Evolutionary conservation across 345 rosid genomes (phyloP).

Genomic region (Eutrema yunnanense): DNA sequence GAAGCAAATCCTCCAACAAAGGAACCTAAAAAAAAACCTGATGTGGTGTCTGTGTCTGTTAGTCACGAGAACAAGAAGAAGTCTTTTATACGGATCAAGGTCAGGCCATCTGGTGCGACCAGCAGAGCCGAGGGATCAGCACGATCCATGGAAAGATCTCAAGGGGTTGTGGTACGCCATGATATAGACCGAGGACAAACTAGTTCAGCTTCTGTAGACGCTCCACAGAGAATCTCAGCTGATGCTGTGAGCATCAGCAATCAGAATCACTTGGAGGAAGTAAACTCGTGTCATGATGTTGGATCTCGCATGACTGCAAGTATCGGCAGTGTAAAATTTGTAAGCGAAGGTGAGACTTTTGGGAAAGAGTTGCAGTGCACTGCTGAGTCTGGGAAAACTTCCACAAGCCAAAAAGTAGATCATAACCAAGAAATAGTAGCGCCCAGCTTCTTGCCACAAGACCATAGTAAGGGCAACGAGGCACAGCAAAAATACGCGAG

Average conservation of each 20-base stretch:
- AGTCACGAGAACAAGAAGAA: slow-evolving; percentile 50
- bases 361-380: slow-evolving; percentile 96
- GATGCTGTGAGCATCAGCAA: slow-evolving; percentile 70
- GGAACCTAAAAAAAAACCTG: slow-evolving; percentile 25
- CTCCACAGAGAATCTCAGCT: slow-evolving; percentile 67
- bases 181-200: slow-evolving; percentile 48
- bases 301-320: slow-evolving; percentile 91
- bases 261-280: slow-evolving; percentile 81
- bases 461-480: slow-evolving; percentile 37
- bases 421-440: slow-evolving; percentile 35
- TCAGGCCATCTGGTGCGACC: slow-evolving; percentile 55
- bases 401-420: slow-evolving; percentile 34
- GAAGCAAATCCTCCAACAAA: slow-evolving; percentile 36
- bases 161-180: slow-evolving; percentile 40
- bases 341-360: slow-evolving; percentile 54
- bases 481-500: slow-evolving; percentile 57
- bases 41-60: slow-evolving; percentile 35
- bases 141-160: slow-evolving; percentile 62
- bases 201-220: slow-evolving; percentile 94
- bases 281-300: slow-evolving; percentile 75
- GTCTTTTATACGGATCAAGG: slow-evolving; percentile 62
- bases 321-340: slow-evolving; percentile 83
- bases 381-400: slow-evolving; percentile 75
- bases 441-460: slow-evolving; percentile 46
- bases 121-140: slow-evolving; percentile 73